phyloP scores from a whole-genome alignment of 2,329 filamentous ascomycete species.

The Ceratocystis colombiana region DNA sequence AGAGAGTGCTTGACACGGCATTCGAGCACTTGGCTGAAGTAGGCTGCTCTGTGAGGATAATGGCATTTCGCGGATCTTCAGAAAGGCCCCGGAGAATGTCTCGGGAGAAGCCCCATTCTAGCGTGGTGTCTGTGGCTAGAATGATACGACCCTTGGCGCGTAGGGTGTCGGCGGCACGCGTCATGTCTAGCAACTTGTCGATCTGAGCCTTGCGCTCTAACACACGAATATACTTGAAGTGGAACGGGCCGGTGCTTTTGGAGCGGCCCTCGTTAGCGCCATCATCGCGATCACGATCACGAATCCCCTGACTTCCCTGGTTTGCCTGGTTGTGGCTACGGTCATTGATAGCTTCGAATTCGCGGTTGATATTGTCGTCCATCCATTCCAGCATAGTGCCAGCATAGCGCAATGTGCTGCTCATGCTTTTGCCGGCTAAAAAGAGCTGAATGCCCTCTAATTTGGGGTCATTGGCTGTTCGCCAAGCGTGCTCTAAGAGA shows the following conservation, averaged over 20 bases:
- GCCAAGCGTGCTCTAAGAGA: slow-evolving; percentile 85
- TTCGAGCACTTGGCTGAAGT: slow-evolving; percentile 35
- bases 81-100: slow-evolving; percentile 66
- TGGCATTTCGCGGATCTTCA: slow-evolving; percentile 65
- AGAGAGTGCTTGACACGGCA: slow-evolving; percentile 59
- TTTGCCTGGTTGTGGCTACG: slow-evolving; percentile 33
- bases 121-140: slow-evolving; percentile 75
- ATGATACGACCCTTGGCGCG: slow-evolving; percentile 57
- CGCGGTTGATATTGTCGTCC: slow-evolving; percentile 87
- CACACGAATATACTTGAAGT: slow-evolving; percentile 75
- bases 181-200: slow-evolving; percentile 52
- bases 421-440: slow-evolving; percentile 74
- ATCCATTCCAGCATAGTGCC: slow-evolving; percentile 99
- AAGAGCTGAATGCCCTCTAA: slow-evolving; percentile 56
- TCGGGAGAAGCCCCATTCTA: slow-evolving; percentile 93
- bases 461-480: slow-evolving; percentile 49
- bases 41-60: slow-evolving; percentile 74
- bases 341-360: slow-evolving; percentile 63
- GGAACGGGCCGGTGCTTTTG: slow-evolving; percentile 63
- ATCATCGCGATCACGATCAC: slow-evolving; percentile 28
- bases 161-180: slow-evolving; percentile 36
- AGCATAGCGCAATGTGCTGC: slow-evolving; percentile 80
- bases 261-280: slow-evolving; percentile 28
- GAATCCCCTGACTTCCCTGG: slow-evolving; percentile 40
- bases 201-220: slow-evolving; percentile 75